phyloP scores from a whole-genome alignment of 164 flowering plant species.

The Dillenia turbinata region DNA sequence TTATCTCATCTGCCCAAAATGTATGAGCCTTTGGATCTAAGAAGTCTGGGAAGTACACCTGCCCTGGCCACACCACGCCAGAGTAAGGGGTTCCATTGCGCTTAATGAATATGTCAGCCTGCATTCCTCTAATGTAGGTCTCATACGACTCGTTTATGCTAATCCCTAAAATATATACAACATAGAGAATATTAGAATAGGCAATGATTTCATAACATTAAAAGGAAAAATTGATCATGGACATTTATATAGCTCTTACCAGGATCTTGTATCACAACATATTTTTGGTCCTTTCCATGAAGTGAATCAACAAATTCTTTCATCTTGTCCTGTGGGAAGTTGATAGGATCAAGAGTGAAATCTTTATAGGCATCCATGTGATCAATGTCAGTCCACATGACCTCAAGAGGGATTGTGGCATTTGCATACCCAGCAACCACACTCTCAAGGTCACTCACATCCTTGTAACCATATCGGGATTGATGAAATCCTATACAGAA shows the following conservation, averaged over 20 bases:
- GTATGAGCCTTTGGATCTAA: conserved; percentile 32
- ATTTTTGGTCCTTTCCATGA: conserved; percentile 65
- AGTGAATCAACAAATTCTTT: conserved; percentile 45
- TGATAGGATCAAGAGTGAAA: conserved; percentile 77
- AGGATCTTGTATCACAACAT: conserved; percentile 74
- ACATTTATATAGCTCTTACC: conserved; percentile 29
- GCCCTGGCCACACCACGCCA: conserved; percentile 82
- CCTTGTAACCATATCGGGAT: conserved; percentile 75
- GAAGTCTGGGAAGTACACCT: conserved; percentile 72
- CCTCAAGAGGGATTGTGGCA: conserved; percentile 79
- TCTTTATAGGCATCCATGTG: conserved; percentile 82
- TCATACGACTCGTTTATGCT: conserved; percentile 51
- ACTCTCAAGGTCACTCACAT: conserved; percentile 48
- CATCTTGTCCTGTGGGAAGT: conserved; percentile 55
- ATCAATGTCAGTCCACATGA: conserved; percentile 92
- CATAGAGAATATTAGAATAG: background rate
- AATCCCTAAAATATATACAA: conserved; percentile 41
- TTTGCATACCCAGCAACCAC: conserved; percentile 80
- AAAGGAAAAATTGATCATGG: background rate
- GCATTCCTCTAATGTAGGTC: conserved; percentile 53
- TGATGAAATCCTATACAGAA: conserved; percentile 71
- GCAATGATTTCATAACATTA: background rate
- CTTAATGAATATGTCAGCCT: conserved; percentile 61
- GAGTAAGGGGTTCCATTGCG: conserved; percentile 49
- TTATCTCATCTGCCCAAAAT: conserved; percentile 64